These are phyloP conservation scores for Meredithiella fracta DNA, from an alignment of 2,329 filamentous ascomycete genomes.

Conservation along the genomic window DNA sequence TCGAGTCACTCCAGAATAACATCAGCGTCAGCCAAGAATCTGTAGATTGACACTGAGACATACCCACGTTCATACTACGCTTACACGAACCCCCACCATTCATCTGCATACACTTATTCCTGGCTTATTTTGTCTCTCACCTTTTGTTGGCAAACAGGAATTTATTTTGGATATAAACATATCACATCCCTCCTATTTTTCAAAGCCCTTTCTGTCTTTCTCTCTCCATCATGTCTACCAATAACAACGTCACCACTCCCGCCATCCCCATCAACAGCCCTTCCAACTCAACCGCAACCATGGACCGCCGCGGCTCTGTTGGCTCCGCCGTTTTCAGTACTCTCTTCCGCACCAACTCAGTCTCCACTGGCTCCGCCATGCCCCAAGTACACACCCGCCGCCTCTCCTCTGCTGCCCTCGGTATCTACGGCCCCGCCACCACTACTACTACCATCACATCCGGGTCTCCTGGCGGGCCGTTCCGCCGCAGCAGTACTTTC, in stretches of 20 bases:
- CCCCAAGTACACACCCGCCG: constrained; percentile 36
- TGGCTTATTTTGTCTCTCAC: not conserved
- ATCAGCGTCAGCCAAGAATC: not conserved
- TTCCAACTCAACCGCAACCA: constrained; percentile 19
- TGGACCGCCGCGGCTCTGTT: constrained; percentile 38
- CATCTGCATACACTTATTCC: not conserved
- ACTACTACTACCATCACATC: not conserved
- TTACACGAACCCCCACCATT: not conserved
- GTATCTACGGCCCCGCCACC: not conserved
- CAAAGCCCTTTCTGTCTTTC: not conserved
- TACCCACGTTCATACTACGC: not conserved
- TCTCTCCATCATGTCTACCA: constrained; percentile 5
- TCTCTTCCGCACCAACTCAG: constrained; percentile 42
- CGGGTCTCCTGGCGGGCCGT: constrained; percentile 23
- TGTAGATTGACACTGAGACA: not conserved
- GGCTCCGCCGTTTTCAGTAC: constrained; percentile 39
- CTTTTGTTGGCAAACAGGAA: not conserved
- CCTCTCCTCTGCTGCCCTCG: constrained; percentile 23
- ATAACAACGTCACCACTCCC: not conserved
- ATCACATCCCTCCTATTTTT: not conserved
- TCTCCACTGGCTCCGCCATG: constrained; percentile 26
- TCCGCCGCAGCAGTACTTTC: constrained; percentile 51
- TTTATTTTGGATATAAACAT: not conserved
- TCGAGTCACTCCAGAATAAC: not conserved
- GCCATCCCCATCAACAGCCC: constrained; percentile 19